Base-by-base conservation (phyloP, 2,329 filamentous ascomycete species). In the Verticillium klebahnii region DNA sequence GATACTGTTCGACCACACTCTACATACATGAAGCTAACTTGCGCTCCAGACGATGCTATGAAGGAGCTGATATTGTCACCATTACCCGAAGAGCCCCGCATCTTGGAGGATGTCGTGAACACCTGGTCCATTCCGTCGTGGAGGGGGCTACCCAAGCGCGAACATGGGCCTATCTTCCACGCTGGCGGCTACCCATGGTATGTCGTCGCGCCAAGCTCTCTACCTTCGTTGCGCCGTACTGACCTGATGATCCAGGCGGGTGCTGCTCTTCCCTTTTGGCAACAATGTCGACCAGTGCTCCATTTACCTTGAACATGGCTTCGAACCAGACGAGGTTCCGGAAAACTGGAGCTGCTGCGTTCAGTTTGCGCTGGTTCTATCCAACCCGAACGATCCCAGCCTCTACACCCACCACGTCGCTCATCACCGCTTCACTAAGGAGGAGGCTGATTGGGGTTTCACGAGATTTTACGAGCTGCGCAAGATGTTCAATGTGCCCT, bases 381-480 rank as follows among this genome's bases (percentile, higher is more conserved):
- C 92, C 89, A 99, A 98, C 75, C 89, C 90, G 56, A 92, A 94
- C 71, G 92, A 97, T 69, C 94, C 95, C n/a, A 88, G 87, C 65
- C 85, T 97, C 69, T 92, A 90, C 74, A 83, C 83, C 58, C 90
- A 97, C 69, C 88, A 92, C 79, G 85, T 81, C 54, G 95, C 95
- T n/a, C 92, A 93, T 69, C 95, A 99, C 73, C 90, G 95, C 63
- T 99, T 98, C 75, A 98, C 93, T 4, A 91, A 91, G 66, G 95
- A 98, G 54, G 95, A 99, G 75, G 93, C 92, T 29, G 95, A 99
- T 71, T 99, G 95, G 95, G 95, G 95, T 1, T 99, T 99, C 74
- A 99, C 95, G n/a, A 83, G 94, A 61, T 99, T 98, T 72, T 88
- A 93, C 14, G 95, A 98, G 74, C 84, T 96, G 58, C 85, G 92